Evolutionary conservation across 805 yeast species (phyloP), one percentile per base, ranked within the genome.

Genomic region (Komagataella mondaviorum): DNA sequence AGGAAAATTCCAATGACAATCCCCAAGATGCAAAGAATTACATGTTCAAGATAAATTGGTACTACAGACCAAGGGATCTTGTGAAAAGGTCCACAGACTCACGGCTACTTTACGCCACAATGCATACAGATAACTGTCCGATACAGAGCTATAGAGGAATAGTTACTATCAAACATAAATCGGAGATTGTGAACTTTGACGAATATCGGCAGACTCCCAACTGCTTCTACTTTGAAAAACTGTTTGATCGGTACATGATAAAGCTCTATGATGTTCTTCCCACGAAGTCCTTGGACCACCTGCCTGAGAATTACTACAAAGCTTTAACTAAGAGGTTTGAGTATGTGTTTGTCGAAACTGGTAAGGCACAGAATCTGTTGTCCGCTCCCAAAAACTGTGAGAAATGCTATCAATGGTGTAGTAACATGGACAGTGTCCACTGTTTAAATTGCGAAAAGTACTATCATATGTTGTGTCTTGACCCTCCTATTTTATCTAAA

Each of bases 41-140:
- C 62, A 62, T 67, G 53, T 78, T 88, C 57, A 81, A 81, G 54
- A 81, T 91, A 56, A 90, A 90, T 66, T 90, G 97, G 97, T 85
- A 83, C 65, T 88, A 88, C 61, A 72, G 99, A 49, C 91, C 96
- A 1, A 68, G 90, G 53, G 97, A 89, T 61, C 83, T 90, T 44
- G 80, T 85, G 53, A 78, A 83, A 51, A 73, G 76, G 23, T 67
- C 83, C 1, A 62, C 71, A 2, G 96, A 89, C 64, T 76, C 96
- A 7, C 73, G 99, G 51, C 64, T 86, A 48, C 66, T 91, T 6
- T 88, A 73, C 61, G 93, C 93, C 0, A 85, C 96, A 0, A 78
- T 88, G 81, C 95, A 90, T 61, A 77, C 86, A 24, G 96, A 87
- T 63, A 69, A 78, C 6, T 88, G 96, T 55, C 95, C 96, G 0